Evolutionary conservation across 768 basidiomycete genomes (phyloP).

Genomic region (Amanita rimosa): DNA sequence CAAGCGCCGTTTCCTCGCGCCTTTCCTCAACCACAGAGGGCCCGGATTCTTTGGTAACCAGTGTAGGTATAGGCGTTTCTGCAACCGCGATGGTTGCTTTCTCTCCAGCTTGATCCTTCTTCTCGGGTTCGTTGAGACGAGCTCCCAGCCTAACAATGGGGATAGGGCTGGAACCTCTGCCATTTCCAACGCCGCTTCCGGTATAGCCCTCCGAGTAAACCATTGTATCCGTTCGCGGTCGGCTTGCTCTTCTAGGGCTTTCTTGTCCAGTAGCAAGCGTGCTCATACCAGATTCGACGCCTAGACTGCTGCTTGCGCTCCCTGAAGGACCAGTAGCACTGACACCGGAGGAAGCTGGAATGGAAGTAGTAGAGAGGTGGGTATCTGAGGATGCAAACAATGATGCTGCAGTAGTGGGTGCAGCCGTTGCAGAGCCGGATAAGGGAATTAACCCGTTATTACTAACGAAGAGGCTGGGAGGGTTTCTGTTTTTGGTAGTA

Average conservation of each 20-base stretch:
- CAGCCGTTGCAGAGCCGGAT: not conserved
- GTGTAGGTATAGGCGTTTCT: not conserved
- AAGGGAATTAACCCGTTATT: slow-evolving; percentile 3
- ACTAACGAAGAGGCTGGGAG: slow-evolving; percentile 4
- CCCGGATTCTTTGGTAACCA: not conserved
- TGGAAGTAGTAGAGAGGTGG: not conserved
- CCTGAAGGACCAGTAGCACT: not conserved
- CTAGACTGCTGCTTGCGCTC: not conserved
- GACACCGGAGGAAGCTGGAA: not conserved
- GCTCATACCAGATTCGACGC: slow-evolving; percentile 10
- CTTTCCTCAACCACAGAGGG: not conserved
- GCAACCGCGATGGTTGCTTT: not conserved
- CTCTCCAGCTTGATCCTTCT: not conserved
- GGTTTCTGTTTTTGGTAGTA: not conserved
- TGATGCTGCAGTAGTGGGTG: slow-evolving; percentile 4
- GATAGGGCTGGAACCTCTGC: slow-evolving; percentile 1
- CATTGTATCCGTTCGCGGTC: slow-evolving; percentile 68
- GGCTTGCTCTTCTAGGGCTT: slow-evolving; percentile 35
- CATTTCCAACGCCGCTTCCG: not conserved
- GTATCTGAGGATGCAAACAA: slow-evolving; percentile 3
- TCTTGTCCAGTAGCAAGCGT: slow-evolving; percentile 17
- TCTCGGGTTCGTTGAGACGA: slow-evolving; percentile 27
- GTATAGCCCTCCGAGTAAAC: slow-evolving; percentile 18
- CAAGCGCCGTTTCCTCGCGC: slow-evolving; percentile 6
- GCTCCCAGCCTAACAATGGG: slow-evolving; percentile 5